Conservation (phyloP, 2,329 filamentous ascomycete genomes). For the Exophiala oligosperma region DNA sequence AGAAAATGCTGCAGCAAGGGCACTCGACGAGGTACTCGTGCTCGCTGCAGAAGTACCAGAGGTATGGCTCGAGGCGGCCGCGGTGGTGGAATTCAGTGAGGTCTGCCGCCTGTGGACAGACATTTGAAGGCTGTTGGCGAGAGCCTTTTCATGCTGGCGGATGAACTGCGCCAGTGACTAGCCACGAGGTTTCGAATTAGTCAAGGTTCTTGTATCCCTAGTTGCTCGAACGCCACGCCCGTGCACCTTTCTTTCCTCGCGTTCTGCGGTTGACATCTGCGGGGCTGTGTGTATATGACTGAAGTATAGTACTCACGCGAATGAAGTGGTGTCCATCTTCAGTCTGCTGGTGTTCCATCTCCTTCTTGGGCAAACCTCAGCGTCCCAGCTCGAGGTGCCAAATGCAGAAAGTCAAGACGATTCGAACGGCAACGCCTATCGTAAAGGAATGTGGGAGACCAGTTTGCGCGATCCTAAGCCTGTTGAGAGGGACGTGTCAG, state of each 20-base stretch:
- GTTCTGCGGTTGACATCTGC: not conserved
- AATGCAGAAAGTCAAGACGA: conserved; percentile 1
- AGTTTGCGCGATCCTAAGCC: conserved; percentile 36
- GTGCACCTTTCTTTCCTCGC: conserved; percentile 3
- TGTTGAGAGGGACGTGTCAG: conserved; percentile 30
- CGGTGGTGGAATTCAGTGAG: conserved; percentile 63
- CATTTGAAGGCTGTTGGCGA: conserved; percentile 91
- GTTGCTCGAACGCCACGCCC: not conserved
- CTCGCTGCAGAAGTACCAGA: conserved; percentile 51
- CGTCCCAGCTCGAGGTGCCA: conserved; percentile 24
- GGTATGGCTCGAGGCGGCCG: conserved; percentile 59
- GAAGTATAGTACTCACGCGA: conserved; percentile 38
- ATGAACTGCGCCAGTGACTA: conserved; percentile 96
- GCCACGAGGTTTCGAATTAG: conserved; percentile 2
- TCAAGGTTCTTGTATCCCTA: conserved; percentile 1
- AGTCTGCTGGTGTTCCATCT: conserved; percentile 51
- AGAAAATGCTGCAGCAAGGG: conserved; percentile 80
- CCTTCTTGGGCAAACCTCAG: conserved; percentile 13
- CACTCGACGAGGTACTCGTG: conserved; percentile 68
- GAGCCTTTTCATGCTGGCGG: conserved; percentile 92
- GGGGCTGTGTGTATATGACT: not conserved
- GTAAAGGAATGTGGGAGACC: conserved; percentile 36
- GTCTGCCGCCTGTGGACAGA: conserved; percentile 58
- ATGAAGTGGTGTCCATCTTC: conserved; percentile 53
- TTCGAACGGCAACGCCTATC: conserved; percentile 27